Evolutionary conservation across 2,329 filamentous ascomycete species (phyloP).

Genomic region (Phyllachora maydis): DNA sequence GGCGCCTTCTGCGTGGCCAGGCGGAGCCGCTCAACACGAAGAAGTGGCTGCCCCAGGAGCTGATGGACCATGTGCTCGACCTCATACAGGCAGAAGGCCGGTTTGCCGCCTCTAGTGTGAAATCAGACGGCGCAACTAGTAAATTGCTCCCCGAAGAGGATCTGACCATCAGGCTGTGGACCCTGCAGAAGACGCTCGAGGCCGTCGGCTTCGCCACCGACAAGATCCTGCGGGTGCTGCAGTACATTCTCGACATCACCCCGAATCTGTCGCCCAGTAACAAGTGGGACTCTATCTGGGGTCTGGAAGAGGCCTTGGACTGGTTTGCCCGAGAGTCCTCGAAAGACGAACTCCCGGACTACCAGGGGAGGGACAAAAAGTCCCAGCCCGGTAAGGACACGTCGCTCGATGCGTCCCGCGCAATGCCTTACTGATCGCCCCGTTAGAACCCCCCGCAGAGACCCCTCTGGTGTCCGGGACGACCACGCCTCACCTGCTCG

Average conservation of each 20-base stretch:
- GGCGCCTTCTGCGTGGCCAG: conserved; percentile 60
- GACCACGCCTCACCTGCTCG: conserved; percentile 22
- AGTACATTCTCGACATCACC: conserved; percentile 45
- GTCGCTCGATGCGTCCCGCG: not conserved
- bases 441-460: conserved; percentile 24
- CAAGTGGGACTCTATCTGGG: conserved; percentile 53
- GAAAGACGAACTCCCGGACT: conserved; percentile 48
- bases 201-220: conserved; percentile 46
- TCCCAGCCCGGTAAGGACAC: conserved; percentile 10
- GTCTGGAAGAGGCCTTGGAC: conserved; percentile 70
- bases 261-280: conserved; percentile 32
- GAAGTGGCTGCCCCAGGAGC: conserved; percentile 64
- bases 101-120: conserved; percentile 28
- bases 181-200: conserved; percentile 51
- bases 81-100: conserved; percentile 46
- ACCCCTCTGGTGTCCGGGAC: conserved; percentile 26
- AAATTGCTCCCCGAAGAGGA: conserved; percentile 56
- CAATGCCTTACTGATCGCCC: conserved; percentile 1
- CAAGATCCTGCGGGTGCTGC: conserved; percentile 41
- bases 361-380: conserved; percentile 32
- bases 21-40: conserved; percentile 50
- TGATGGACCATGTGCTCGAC: conserved; percentile 59
- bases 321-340: conserved; percentile 70
- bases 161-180: conserved; percentile 64
- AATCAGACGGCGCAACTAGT: conserved; percentile 21